Conservation (phyloP, 2,329 filamentous ascomycete genomes). For the Daldinia sp. region DNA sequence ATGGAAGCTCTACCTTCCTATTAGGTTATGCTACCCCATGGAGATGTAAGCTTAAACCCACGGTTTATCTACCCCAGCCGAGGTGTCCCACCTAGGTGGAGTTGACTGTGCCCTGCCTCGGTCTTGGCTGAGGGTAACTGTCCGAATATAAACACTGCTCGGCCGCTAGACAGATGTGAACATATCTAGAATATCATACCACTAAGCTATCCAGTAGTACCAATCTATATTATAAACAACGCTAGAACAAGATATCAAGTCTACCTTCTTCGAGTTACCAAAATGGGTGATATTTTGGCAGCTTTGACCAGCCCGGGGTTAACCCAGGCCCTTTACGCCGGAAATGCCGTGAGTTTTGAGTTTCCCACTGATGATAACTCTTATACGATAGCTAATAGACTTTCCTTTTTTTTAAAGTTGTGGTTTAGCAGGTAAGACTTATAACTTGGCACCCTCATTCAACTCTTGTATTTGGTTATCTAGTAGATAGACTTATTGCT, state of each 20-base stretch:
- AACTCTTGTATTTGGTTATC: background rate
- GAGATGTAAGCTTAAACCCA: background rate
- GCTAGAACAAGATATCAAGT: background rate
- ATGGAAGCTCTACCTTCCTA: background rate
- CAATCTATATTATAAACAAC: background rate
- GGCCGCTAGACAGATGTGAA: background rate
- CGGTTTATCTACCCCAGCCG: background rate
- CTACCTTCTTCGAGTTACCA: background rate
- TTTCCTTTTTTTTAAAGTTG: background rate
- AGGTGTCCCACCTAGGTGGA: conserved; percentile 1
- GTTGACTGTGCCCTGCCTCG: conserved; percentile 4
- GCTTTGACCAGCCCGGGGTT: background rate
- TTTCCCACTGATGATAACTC: background rate
- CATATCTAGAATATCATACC: background rate
- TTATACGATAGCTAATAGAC: background rate
- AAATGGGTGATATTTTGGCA: background rate
- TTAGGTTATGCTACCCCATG: background rate
- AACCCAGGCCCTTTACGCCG: conserved; percentile 3
- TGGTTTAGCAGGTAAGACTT: conserved; percentile 2
- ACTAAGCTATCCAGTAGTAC: no score
- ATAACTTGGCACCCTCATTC: background rate
- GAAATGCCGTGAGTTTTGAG: conserved; percentile 1
- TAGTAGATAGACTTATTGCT: background rate
- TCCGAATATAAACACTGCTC: background rate
- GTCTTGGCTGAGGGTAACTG: conserved; percentile 1